Conservation (phyloP, 257 asterid genomes). For the Voacanga thouarsii region DNA sequence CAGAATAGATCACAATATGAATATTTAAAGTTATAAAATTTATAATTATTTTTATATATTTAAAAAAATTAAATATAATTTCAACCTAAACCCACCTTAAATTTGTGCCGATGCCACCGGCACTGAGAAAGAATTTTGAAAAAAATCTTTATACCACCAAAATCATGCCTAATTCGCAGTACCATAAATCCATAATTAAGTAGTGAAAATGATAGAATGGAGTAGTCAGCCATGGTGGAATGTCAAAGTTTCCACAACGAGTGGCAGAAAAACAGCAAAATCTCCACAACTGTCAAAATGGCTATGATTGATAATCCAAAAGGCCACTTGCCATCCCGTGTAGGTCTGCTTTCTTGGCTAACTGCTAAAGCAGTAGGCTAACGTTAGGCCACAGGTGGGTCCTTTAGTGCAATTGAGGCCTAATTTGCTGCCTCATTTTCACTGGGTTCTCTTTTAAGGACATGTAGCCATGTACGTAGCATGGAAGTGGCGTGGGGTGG, state of each 20-base stretch:
- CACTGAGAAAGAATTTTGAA: too few relatives aligned
- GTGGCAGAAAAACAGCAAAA: background rate
- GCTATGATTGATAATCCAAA: background rate
- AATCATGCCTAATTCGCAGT: background rate
- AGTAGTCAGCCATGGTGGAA: constrained; percentile 2
- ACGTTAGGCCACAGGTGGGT: constrained; percentile 21
- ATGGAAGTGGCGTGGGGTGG: constrained; percentile 5
- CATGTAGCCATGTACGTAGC: background rate
- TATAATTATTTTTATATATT: too few relatives aligned
- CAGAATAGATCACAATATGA: too few relatives aligned
- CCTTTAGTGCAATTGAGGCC: constrained; percentile 1
- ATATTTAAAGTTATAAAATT: too few relatives aligned
- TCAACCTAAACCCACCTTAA: too few relatives aligned
- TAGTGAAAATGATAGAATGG: too few relatives aligned
- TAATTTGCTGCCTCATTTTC: too few relatives aligned
- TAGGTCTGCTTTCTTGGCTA: background rate
- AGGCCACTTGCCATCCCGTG: constrained; percentile 24
- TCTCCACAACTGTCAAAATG: background rate
- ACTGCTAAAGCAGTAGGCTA: background rate
- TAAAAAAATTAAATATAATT: too few relatives aligned
- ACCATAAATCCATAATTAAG: background rate
- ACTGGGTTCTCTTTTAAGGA: background rate
- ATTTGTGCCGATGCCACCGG: too few relatives aligned
- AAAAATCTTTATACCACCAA: background rate
- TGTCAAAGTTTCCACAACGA: constrained; percentile 1